Base-by-base conservation (phyloP, 768 basidiomycete species). In the Auricularia heimuer region DNA sequence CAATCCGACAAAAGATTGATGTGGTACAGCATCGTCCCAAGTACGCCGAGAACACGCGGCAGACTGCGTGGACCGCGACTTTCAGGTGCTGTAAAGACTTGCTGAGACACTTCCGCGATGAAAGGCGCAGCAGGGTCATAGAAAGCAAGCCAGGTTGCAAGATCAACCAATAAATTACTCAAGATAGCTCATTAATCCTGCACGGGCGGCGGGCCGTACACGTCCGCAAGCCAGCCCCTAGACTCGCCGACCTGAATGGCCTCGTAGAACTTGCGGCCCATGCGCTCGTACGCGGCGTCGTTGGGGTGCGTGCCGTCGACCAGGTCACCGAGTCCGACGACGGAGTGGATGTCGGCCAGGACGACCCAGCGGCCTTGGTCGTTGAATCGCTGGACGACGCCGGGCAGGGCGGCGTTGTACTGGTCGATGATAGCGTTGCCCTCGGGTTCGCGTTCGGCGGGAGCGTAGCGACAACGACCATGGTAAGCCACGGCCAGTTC, bases 261-360 rank as follows among this genome's bases (percentile, higher is more conserved):
- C 56, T 60, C 56, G 29, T 60, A 60, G 56, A 60, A 60, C 24
- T 29, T 34, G 29, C 56, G 21, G 24, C 24, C 56, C 24, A 60
- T 60, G 24, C 56, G 56, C 29, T 60, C 56, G 56, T 8, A 60
- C 24, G 56, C 56, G 14, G 56, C 56, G 34, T 60, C 56, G 56
- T 60, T 60, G 2, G 56, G 56, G 29, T 60, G 56, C 56, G 56
- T 60, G 24, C 56, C 56, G 24, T 60, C 56, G 24, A 60, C 56
- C 7, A 60, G 29, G 29, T 60, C 56, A 7, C 29, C 56, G 29
- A 34, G 56, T 7, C 24, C 56, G 24, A 60, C 56, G 29, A 60
- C 56, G 21, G 56, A 60, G 29, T 60, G 56, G 6, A 24, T 7
- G 56, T 60, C 56, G 29, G 29, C 56, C 8, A 60, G 8, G 29